Conservation (phyloP, 257 asterid genomes). For the Nemophila menziesii region DNA sequence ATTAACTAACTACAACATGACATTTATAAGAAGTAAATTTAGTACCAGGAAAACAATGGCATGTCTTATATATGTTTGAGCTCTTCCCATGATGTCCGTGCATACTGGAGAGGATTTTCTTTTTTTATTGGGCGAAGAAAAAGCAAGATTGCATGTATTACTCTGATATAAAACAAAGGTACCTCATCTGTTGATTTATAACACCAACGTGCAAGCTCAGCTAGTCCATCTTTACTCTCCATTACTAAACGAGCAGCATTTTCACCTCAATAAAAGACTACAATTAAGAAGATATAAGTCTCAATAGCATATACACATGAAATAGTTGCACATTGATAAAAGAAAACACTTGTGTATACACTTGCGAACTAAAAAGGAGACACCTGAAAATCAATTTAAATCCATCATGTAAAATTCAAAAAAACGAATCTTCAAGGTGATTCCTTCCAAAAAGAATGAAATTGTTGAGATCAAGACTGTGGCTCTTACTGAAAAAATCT, state of each 20-base stretch:
- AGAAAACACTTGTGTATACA: constrained; percentile 88
- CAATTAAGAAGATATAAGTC: no score
- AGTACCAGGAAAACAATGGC: constrained; percentile 98
- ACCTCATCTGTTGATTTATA: constrained; percentile 99
- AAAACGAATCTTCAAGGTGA: neutral
- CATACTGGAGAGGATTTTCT: constrained; percentile 52
- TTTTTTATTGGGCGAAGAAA: constrained; percentile 16
- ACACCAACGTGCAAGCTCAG: constrained; percentile 99
- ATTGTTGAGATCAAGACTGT: no score
- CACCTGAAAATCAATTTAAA: constrained; percentile 41
- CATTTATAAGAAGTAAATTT: constrained; percentile 11
- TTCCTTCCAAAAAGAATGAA: no score
- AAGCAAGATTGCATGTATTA: neutral
- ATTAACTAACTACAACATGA: constrained; percentile 1
- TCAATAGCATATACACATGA: no score
- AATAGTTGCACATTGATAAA: constrained; percentile 93
- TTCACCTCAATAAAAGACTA: constrained; percentile 91
- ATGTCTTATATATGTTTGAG: constrained; percentile 96
- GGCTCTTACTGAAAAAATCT: no score
- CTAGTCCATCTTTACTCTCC: constrained; percentile 99
- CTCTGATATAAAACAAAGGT: constrained; percentile 9
- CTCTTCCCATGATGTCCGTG: constrained; percentile 99
- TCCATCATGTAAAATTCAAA: neutral
- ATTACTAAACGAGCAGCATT: constrained; percentile 97
- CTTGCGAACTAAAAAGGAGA: constrained; percentile 91